Evolutionary conservation across 805 yeast genomes (phyloP), one percentile per base, ranked within the genome.

Genomic region (Zygosaccharomyces bailii): DNA sequence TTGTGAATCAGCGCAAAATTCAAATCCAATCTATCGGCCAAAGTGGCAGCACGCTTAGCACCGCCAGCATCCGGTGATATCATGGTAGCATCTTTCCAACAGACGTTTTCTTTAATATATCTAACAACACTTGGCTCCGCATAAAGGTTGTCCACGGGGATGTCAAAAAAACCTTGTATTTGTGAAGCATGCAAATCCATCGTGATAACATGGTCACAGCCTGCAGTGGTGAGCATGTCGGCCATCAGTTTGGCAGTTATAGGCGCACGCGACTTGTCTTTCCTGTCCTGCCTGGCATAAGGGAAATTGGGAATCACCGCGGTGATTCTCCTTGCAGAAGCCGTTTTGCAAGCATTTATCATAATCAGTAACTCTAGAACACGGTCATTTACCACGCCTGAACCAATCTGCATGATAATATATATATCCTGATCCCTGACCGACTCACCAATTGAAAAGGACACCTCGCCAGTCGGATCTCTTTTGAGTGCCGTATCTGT

Each of bases 21-120:
- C 61, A 84, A 70, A 64, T 86, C 93, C 52, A 86, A 68, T 49
- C 83, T 75, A 63, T 85, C 93, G 42, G 93, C 93, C 52, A 86
- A 70, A 7, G 84, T 82, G 7, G 93, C 93, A n/a, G 86, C 93
- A 68, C 95, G 76, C 61, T 86, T 86, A 46, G 93, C 93, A 51
- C 95, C 95, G 63, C 95, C 95, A 5, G 93, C 95, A 68, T 86
- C 95, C 4, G 95, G 95, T 1, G 93, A 86, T 13, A 86, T 79
- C 43, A 86, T 79, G 43, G 85, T 84, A n/a, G 86, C 78, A 37
- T 84, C 76, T 33, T 76, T 66, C 51, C 69, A 74, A 53, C 75
- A 74, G 40, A 79, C 69, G 43, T 76, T 73, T 52, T 82, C 90
- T 48, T 74, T 76, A 39, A 86, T 84, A 59, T 84, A 85, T 57